phyloP scores from a whole-genome alignment of 148 eudicot species.

The Persicaria maculosa region DNA sequence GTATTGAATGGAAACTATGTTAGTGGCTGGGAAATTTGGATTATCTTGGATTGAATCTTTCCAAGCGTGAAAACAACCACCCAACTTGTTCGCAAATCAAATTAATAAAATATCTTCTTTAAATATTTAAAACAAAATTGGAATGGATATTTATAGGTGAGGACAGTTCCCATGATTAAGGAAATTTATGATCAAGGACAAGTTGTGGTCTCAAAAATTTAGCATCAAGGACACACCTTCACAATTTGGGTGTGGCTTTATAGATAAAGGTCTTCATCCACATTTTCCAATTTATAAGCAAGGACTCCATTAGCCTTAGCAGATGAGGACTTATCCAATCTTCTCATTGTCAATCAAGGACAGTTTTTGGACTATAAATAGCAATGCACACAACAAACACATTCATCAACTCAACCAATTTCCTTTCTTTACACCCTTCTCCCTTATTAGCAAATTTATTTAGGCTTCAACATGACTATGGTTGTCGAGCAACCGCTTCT shows the following conservation, averaged over 20 bases:
- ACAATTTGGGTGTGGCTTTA: neutral
- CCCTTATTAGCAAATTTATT: neutral
- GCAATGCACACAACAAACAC: neutral
- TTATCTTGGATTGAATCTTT: neutral
- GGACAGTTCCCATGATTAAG: slow-evolving; percentile 11
- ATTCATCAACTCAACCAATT: neutral
- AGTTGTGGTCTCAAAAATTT: neutral
- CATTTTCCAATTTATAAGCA: slow-evolving; percentile 14
- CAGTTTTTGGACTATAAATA: slow-evolving; percentile 20
- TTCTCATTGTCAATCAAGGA: neutral
- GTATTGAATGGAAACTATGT: no score
- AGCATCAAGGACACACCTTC: neutral
- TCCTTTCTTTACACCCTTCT: neutral
- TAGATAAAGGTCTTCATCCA: slow-evolving; percentile 12
- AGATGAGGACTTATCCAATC: neutral
- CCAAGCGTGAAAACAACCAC: neutral
- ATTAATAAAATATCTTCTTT: neutral
- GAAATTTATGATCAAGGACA: neutral
- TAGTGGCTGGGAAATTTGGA: neutral
- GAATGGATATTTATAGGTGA: slow-evolving; percentile 13
- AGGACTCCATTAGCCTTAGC: slow-evolving; percentile 16
- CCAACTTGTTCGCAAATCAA: neutral
- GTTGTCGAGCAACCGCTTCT: slow-evolving; percentile 24
- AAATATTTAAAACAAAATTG: neutral
- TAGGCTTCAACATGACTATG: slow-evolving; percentile 19